Base-by-base conservation (phyloP, 345 rosid species). In the Garcia nutans region DNA sequence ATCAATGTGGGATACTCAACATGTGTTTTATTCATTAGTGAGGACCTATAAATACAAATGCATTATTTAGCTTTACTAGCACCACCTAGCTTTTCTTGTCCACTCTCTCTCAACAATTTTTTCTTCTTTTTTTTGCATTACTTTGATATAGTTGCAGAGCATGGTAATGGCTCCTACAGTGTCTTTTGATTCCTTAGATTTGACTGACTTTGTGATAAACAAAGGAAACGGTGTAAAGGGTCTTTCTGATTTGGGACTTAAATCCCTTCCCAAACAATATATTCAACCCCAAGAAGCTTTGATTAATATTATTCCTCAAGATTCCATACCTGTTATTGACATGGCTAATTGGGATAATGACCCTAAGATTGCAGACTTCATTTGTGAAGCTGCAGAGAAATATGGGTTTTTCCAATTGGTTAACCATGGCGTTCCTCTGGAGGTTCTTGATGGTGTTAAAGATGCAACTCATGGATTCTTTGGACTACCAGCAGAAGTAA, bases 211-310 rank as follows among this genome's bases (percentile, higher is more conserved):
- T 64, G 78, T 79, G 10, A 45, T 79, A 0, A 68, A 67, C 57
- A 42, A 79, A 68, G 78, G 74, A 4, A 74, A 79, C 52, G 82
- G 82, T 10, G 75, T 79, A 0, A 79, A 79, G 74, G 82, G 82
- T 68, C 78, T 79, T 7, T 68, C 82, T 12, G 82, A 79, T 9
- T 31, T 69, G 56, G 74, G 74, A 45, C 78, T 79, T 28, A 55
- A 74, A 62, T 55, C 23, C 44, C 82, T 79, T 23, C 82, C 82
- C 9, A 26, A 15, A 6, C 66, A 62, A 42, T 69, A 68, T 37
- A 26, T 79, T 24, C 82, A 79, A 44, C 78, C 82, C 28, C 65
- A 57, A 10, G 60, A 77, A 22, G 76, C 45, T 6, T 12, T 77
- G 59, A 70, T 49, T 31, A 61, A 68, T 26, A 52, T 45, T 20